A percentile compares a stretch with the other conserved stretches of the same genome.
phyloP scores from a whole-genome alignment of 768 basidiomycete genomes.

The Amanita inopinata region DNA sequence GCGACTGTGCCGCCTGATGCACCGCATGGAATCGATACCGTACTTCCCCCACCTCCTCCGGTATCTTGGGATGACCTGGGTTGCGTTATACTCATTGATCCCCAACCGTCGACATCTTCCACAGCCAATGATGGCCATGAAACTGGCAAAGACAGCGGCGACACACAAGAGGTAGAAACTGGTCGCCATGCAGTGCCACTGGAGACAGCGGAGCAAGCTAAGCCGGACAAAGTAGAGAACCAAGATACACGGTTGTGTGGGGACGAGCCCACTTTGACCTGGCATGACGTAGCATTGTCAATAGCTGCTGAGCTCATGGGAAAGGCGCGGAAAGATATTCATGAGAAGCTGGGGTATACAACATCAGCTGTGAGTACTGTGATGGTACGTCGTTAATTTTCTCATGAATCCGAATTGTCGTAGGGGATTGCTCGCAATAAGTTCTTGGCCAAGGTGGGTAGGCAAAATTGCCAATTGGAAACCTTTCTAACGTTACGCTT shows the following conservation, averaged over 20 bases:
- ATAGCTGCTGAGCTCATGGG: slow-evolving; percentile 83
- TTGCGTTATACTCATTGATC: slow-evolving; percentile 50
- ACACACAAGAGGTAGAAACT: not conserved
- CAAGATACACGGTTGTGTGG: no score
- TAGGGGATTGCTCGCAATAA: slow-evolving; percentile 94
- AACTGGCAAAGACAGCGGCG: not conserved
- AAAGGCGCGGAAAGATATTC: slow-evolving; percentile 61
- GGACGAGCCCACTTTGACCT: slow-evolving; percentile 40
- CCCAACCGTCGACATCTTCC: slow-evolving; percentile 18
- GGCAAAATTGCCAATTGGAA: slow-evolving; percentile 5
- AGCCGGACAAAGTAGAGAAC: not conserved
- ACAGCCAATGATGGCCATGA: slow-evolving; percentile 13
- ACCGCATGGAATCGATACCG: slow-evolving; percentile 62
- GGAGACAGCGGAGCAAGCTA: not conserved
- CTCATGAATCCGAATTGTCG: not conserved
- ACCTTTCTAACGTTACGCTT: slow-evolving; percentile 1
- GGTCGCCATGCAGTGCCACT: no score
- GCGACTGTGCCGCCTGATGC: slow-evolving; percentile 58
- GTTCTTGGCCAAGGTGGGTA: slow-evolving; percentile 82
- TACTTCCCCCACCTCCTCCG: slow-evolving; percentile 63
- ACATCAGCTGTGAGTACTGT: slow-evolving; percentile 67
- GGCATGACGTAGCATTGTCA: slow-evolving; percentile 89
- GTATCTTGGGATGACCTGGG: slow-evolving; percentile 53
- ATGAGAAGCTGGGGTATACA: slow-evolving; percentile 75
- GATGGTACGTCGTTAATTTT: not conserved